phyloP scores from a whole-genome alignment of 257 asterid genomes.

The Solanum okadae region DNA sequence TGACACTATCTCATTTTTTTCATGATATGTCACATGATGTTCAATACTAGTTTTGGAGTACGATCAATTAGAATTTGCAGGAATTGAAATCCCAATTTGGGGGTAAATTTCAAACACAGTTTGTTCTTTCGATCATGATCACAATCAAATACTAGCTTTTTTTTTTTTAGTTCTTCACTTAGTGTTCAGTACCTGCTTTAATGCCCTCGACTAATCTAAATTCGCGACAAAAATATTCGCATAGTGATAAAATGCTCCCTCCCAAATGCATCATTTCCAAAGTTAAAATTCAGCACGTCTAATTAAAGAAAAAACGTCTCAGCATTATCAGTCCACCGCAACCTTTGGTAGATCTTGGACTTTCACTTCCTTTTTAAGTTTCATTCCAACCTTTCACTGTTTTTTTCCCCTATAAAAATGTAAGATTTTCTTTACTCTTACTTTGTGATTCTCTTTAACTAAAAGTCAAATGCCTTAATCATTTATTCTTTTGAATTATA shows the following conservation, averaged over 20 bases:
- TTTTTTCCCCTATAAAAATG: background rate
- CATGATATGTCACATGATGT: background rate
- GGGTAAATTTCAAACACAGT: background rate
- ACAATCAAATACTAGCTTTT: background rate
- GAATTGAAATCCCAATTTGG: background rate
- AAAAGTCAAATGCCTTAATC: background rate
- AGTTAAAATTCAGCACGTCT: background rate
- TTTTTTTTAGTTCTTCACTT: background rate
- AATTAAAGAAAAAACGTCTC: background rate
- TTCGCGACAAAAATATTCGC: fast-evolving
- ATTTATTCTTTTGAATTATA: background rate
- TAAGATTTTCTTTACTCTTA: background rate
- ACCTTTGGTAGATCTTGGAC: background rate
- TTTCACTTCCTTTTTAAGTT: background rate
- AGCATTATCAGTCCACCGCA: background rate
- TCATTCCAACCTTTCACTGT: background rate
- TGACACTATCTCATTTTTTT: background rate
- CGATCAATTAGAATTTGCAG: background rate
- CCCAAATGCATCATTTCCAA: background rate
- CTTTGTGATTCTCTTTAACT: background rate
- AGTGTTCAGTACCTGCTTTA: fast-evolving
- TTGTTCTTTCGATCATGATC: fast-evolving
- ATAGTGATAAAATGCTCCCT: background rate
- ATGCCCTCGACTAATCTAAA: fast-evolving
- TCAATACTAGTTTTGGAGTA: background rate